A percentile compares a stretch with the other conserved stretches of the same genome.
These are phyloP conservation scores for Akebia trifoliata DNA, from an alignment of 164 flowering plant genomes.

Conservation along the genomic window DNA sequence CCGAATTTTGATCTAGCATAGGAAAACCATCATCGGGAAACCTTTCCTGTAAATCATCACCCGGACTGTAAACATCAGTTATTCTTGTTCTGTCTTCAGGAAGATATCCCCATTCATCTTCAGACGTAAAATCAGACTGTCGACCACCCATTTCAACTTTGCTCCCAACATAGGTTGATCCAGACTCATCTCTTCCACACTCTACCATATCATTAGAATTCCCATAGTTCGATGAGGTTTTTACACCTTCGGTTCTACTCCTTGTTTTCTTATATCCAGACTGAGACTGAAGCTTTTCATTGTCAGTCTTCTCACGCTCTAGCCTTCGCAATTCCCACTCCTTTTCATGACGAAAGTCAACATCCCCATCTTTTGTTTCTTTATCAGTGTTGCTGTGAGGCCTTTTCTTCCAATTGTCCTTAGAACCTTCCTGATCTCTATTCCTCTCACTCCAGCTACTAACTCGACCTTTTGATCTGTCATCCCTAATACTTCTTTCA, in stretches of 20 bases:
- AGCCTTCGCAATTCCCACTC: conserved; percentile 78
- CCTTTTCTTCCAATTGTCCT: conserved; percentile 70
- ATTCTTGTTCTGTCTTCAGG: conserved; percentile 50
- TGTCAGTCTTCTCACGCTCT: conserved; percentile 65
- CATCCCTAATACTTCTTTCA: conserved; percentile 65
- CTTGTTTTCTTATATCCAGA: conserved; percentile 63
- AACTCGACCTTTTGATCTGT: conserved; percentile 67
- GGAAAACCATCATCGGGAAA: conserved; percentile 47
- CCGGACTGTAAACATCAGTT: conserved; percentile 31
- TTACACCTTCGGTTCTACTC: conserved; percentile 63
- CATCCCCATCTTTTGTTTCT: conserved; percentile 52
- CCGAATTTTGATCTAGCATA: too few relatives aligned
- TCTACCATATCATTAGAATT: conserved; percentile 90
- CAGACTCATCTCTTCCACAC: conserved; percentile 72
- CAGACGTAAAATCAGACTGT: conserved; percentile 47
- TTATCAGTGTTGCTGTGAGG: conserved; percentile 42
- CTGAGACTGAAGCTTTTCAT: conserved; percentile 61
- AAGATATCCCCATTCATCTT: conserved; percentile 50
- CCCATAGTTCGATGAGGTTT: conserved; percentile 60
- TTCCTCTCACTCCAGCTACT: conserved; percentile 58
- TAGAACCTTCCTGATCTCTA: conserved; percentile 62
- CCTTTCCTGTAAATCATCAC: conserved; percentile 58
- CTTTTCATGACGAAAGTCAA: conserved; percentile 51
- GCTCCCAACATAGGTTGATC: conserved; percentile 34
- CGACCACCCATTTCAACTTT: too few relatives aligned